Conservation (phyloP, 345 rosid genomes). For the Trapa bicornis region DNA sequence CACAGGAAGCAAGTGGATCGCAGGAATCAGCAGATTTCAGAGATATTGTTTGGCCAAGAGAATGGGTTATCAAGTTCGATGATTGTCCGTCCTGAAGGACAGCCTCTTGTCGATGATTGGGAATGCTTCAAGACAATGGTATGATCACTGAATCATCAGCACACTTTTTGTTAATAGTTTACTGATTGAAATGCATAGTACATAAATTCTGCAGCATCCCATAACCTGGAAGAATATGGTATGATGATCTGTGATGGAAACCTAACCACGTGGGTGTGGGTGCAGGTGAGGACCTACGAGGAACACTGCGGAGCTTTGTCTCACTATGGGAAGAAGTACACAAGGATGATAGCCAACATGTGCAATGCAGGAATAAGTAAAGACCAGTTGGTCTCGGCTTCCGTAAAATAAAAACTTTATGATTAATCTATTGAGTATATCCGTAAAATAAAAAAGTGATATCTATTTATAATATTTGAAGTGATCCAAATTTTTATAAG, state of each 20-base stretch:
- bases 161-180: neutral
- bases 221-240: too few relatives aligned
- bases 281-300: conserved; percentile 25
- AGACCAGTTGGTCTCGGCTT: conserved; percentile 16
- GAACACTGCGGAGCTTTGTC: conserved; percentile 22
- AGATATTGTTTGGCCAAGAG: conserved; percentile 17
- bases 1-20: conserved; percentile 27
- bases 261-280: neutral
- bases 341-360: conserved; percentile 28
- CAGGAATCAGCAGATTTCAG: conserved; percentile 19
- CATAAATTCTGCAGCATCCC: too few relatives aligned
- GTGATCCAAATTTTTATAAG: too few relatives aligned
- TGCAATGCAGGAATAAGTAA: conserved; percentile 25
- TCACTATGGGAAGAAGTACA: conserved; percentile 27
- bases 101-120: conserved; percentile 39
- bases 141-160: neutral
- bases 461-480: too few relatives aligned
- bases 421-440: too few relatives aligned
- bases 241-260: too few relatives aligned
- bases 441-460: too few relatives aligned
- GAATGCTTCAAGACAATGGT: conserved; percentile 33
- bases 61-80: conserved; percentile 3
- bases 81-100: conserved; percentile 15
- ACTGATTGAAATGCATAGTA: neutral
- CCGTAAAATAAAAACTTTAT: neutral